Percentiles rank a stretch among this genome's conserved stretches.
These are phyloP conservation scores for Patellaria atrata DNA, from an alignment of 495 filamentous ascomycete genomes.

Conservation along the genomic window DNA sequence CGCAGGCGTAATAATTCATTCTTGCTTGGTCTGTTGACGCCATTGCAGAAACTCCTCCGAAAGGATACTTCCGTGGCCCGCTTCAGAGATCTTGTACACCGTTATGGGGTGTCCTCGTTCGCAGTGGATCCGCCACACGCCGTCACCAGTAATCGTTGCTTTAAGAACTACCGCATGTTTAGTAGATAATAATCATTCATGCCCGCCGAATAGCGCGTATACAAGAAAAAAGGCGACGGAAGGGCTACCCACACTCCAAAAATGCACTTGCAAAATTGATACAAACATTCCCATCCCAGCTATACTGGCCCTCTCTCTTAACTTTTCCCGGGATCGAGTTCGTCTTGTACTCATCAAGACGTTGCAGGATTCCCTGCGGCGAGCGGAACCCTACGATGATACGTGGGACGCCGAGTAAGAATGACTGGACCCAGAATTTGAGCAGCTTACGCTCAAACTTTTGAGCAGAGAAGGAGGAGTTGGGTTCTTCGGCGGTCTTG, in stretches of 20 bases:
- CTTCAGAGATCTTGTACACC: conserved; percentile 55
- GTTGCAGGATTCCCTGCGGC: conserved; percentile 52
- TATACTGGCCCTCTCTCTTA: conserved; percentile 41
- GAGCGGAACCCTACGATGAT: conserved; percentile 83
- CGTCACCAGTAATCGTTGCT: conserved; percentile 48
- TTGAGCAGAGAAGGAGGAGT: conserved; percentile 31
- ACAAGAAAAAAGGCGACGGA: too few relatives aligned
- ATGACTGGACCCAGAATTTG: conserved; percentile 94
- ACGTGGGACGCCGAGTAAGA: conserved; percentile 79
- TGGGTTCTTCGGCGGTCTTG: conserved; percentile 69
- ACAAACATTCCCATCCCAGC: conserved; percentile 82
- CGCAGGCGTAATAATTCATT: too few relatives aligned
- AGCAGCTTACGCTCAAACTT: conserved; percentile 81
- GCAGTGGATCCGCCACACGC: conserved; percentile 71
- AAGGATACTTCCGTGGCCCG: conserved; percentile 63
- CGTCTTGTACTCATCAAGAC: conserved; percentile 65
- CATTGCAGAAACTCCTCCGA: conserved; percentile 61
- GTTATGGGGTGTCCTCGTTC: conserved; percentile 47
- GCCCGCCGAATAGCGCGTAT: neutral
- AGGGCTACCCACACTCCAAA: conserved; percentile 46
- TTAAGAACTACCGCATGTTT: conserved; percentile 43
- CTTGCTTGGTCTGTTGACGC: conserved; percentile 41
- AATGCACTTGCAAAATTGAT: conserved; percentile 75
- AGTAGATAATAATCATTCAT: conserved; percentile 3
- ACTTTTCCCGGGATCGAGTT: conserved; percentile 59